These are phyloP conservation scores for Tylopilus subfusipes DNA, from an alignment of 768 basidiomycete genomes.

Conservation along the genomic window DNA sequence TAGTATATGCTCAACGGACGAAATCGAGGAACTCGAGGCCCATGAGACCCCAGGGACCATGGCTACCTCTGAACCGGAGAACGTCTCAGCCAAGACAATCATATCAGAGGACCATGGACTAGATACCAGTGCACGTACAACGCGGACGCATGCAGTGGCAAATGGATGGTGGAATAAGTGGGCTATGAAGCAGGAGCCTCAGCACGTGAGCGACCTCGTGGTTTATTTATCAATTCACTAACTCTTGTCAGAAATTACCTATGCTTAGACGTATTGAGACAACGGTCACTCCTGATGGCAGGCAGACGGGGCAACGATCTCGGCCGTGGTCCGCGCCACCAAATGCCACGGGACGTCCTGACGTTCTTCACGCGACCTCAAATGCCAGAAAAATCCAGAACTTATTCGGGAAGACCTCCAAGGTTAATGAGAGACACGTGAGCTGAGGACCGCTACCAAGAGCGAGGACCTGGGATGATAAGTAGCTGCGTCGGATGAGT, in stretches of 20 bases:
- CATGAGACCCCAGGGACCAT: slow-evolving; percentile 26
- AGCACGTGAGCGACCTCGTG: slow-evolving; percentile 19
- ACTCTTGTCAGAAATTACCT: slow-evolving; percentile 28
- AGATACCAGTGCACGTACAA: slow-evolving; percentile 23
- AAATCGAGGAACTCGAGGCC: slow-evolving; percentile 39
- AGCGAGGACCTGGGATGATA: background rate
- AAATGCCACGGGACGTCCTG: slow-evolving; percentile 18
- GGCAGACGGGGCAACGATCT: slow-evolving; percentile 32
- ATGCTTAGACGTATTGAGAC: slow-evolving; percentile 44
- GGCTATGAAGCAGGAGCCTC: slow-evolving; percentile 34
- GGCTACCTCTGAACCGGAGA: slow-evolving; percentile 37
- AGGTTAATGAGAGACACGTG: slow-evolving; percentile 11
- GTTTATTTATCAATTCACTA: slow-evolving; percentile 6
- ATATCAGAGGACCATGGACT: slow-evolving; percentile 28
- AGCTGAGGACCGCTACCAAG: slow-evolving; percentile 6
- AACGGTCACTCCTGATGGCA: slow-evolving; percentile 44
- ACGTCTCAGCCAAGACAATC: slow-evolving; percentile 17
- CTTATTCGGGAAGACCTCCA: slow-evolving; percentile 7
- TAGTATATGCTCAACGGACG: slow-evolving; percentile 41
- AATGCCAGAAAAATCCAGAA: slow-evolving; percentile 19
- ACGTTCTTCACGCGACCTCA: slow-evolving; percentile 14
- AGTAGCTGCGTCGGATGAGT: slow-evolving; percentile 6
- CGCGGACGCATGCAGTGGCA: slow-evolving; percentile 38
- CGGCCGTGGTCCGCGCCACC: slow-evolving; percentile 26
- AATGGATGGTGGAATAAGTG: slow-evolving; percentile 53